These are phyloP conservation scores for Cicer yamashitae DNA, from an alignment of 306 rosid species.

Conservation along the genomic window DNA sequence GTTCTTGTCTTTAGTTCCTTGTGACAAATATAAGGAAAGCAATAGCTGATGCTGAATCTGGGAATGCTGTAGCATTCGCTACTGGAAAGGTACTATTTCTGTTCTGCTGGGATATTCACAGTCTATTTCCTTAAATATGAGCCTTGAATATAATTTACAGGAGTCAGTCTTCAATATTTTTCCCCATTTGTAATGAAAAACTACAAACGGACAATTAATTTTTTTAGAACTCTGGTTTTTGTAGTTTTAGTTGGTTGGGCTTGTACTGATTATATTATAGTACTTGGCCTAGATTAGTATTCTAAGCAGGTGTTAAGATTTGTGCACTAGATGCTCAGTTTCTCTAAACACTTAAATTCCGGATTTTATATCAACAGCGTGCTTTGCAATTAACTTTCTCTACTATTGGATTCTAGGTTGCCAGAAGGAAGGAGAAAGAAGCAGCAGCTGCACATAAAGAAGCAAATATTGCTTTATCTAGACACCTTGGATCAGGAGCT, in stretches of 20 bases:
- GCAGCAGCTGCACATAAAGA: slow-evolving; percentile 83
- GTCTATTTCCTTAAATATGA: not conserved
- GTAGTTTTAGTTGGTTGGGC: slow-evolving; percentile 13
- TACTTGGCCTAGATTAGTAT: slow-evolving; percentile 16
- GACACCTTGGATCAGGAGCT: slow-evolving; percentile 55
- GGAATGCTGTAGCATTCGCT: slow-evolving; percentile 70
- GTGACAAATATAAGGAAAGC: slow-evolving; percentile 86
- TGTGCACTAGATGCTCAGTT: not conserved
- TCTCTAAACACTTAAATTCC: slow-evolving; percentile 6
- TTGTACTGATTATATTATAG: slow-evolving; percentile 1
- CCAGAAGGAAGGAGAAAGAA: slow-evolving; percentile 90
- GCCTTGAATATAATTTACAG: slow-evolving; percentile 4
- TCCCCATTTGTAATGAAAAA: not conserved
- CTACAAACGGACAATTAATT: not conserved
- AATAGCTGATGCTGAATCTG: slow-evolving; percentile 77
- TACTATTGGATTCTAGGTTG: slow-evolving; percentile 59
- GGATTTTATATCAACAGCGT: not conserved
- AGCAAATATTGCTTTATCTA: slow-evolving; percentile 68
- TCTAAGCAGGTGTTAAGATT: slow-evolving; percentile 4
- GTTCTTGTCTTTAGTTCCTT: slow-evolving; percentile 62
- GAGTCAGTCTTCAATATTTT: not conserved
- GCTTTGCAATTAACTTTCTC: slow-evolving; percentile 16
- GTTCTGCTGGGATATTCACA: not conserved
- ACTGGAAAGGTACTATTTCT: slow-evolving; percentile 72
- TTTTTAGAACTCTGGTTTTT: not conserved